Evolutionary conservation across 2,329 filamentous ascomycete species (phyloP).

Genomic region (Dactylellina sp.): DNA sequence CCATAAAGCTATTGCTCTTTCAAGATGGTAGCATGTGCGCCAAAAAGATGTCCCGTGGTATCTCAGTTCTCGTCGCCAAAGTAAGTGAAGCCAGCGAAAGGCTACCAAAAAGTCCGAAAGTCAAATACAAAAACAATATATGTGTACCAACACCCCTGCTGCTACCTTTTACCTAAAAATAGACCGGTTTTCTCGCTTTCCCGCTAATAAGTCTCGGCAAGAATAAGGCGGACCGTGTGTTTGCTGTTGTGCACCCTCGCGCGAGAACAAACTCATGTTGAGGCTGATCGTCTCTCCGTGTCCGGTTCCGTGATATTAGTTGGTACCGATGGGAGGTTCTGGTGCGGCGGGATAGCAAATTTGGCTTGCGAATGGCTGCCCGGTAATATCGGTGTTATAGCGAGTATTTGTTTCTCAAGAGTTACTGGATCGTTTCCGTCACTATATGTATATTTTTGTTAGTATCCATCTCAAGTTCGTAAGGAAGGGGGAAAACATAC

Average conservation of each 20-base stretch:
- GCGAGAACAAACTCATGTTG: slow-evolving; percentile 32
- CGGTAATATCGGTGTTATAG: slow-evolving; percentile 84
- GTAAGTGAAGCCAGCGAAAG: too few species aligned
- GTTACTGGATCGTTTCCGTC: slow-evolving; percentile 75
- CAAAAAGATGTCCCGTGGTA: slow-evolving; percentile 3
- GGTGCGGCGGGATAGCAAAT: slow-evolving; percentile 70
- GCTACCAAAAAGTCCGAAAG: too few species aligned
- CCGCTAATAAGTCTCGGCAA: too few species aligned
- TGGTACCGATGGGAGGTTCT: slow-evolving; percentile 52
- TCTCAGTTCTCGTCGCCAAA: not conserved
- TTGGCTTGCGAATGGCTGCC: slow-evolving; percentile 74
- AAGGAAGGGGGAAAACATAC: slow-evolving; percentile 67
- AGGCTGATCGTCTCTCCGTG: slow-evolving; percentile 12
- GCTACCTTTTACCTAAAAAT: too few species aligned
- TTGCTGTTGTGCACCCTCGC: not conserved
- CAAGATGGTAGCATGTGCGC: not conserved
- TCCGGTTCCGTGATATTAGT: slow-evolving; percentile 43
- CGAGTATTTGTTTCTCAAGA: slow-evolving; percentile 83
- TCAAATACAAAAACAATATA: too few species aligned
- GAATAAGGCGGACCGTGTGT: not conserved
- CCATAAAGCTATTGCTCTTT: not conserved
- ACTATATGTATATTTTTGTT: slow-evolving; percentile 63
- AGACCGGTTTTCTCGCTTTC: too few species aligned
- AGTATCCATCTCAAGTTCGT: not conserved
- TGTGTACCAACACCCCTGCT: too few species aligned